A percentile compares a stretch with the other conserved stretches of the same genome.
These are phyloP conservation scores for Pythium brachiatum DNA, from an alignment of 352 stramenopile species.

Conservation along the genomic window DNA sequence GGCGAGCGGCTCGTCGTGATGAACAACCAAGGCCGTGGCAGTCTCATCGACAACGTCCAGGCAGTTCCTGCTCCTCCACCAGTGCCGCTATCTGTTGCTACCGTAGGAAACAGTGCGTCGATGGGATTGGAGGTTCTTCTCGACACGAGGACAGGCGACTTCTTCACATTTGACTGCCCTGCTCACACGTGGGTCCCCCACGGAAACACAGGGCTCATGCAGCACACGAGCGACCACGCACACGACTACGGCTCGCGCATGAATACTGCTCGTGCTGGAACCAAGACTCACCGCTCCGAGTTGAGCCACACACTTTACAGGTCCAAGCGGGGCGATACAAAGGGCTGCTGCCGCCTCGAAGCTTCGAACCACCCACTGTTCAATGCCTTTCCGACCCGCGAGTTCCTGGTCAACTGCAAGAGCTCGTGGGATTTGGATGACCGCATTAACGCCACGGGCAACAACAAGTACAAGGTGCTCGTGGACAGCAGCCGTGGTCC, in stretches of 20 bases:
- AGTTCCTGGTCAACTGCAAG: constrained; percentile 69
- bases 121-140: constrained; percentile 42
- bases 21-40: constrained; percentile 61
- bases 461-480: constrained; percentile 78
- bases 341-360: constrained; percentile 68
- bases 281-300: constrained; percentile 32
- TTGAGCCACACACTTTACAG: constrained; percentile 42
- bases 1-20: constrained; percentile 57
- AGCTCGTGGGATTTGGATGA: constrained; percentile 83
- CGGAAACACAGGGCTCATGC: constrained; percentile 75
- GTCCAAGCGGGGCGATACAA: constrained; percentile 56
- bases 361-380: constrained; percentile 44
- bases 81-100: not conserved
- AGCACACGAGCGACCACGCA: constrained; percentile 58
- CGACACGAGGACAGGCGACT: constrained; percentile 73
- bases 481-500: constrained; percentile 71
- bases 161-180: constrained; percentile 44
- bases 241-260: constrained; percentile 49
- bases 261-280: constrained; percentile 67
- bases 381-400: constrained; percentile 24
- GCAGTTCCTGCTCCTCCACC: constrained; percentile 33
- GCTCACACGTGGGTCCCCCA: constrained; percentile 51
- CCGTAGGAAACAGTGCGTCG: not conserved
- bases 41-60: constrained; percentile 38
- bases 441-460: constrained; percentile 61